Evolutionary conservation across 306 rosid genomes (phyloP).

Genomic region (Quercus aquifolioides): DNA sequence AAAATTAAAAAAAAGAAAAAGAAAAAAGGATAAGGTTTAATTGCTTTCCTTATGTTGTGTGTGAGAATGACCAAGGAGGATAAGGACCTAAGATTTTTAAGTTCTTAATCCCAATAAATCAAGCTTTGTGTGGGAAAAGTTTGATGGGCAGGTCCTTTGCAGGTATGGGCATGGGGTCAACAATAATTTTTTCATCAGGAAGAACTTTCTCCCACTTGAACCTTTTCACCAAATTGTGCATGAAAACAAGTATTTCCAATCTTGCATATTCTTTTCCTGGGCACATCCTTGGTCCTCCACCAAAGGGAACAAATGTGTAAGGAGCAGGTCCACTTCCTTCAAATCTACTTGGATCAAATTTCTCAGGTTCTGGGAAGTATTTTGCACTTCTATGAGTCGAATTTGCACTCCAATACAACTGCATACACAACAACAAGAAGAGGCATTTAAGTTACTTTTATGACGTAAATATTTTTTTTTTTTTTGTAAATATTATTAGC

Average conservation of each 20-base stretch:
- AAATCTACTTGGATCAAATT: constrained; percentile 76
- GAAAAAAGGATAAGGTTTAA: neutral
- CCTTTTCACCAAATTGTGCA: constrained; percentile 72
- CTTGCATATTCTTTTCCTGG: constrained; percentile 95
- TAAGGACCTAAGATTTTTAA: neutral
- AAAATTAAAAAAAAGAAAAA: neutral
- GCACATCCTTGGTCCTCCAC: constrained; percentile 98
- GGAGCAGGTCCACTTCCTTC: constrained; percentile 87
- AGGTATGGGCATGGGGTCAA: constrained; percentile 73
- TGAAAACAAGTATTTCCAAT: constrained; percentile 76
- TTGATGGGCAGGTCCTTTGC: constrained; percentile 69
- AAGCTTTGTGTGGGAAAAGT: constrained; percentile 55
- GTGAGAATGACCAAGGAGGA: neutral
- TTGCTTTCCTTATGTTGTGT: neutral
- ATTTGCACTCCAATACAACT: constrained; percentile 89
- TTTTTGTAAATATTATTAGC: too few relatives aligned
- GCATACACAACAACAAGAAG: neutral
- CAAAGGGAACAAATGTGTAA: constrained; percentile 82
- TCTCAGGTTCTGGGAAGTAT: constrained; percentile 60
- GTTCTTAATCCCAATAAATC: neutral
- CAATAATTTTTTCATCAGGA: constrained; percentile 56
- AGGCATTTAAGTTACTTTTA: neutral
- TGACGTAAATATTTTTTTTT: too few relatives aligned
- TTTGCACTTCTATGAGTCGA: constrained; percentile 59
- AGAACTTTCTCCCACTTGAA: constrained; percentile 61